Conservation (phyloP, 352 stramenopile genomes). For the Pythium phragmiticola region DNA sequence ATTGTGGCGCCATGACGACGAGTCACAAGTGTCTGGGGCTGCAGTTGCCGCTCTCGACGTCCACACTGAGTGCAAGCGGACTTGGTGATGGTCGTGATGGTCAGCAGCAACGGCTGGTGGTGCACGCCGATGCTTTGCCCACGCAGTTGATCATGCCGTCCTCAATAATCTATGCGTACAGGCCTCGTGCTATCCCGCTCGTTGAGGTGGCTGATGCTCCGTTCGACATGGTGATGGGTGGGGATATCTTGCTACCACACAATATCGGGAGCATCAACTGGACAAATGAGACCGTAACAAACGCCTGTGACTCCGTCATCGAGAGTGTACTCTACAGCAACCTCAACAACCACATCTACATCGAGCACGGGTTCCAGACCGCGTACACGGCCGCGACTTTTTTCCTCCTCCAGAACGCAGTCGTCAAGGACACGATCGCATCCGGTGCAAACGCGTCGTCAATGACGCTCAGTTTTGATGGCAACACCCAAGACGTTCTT, state of each 20-base stretch:
- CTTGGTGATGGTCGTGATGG: neutral
- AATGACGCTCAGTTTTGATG: neutral
- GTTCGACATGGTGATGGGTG: too few species aligned
- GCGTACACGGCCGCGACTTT: slow-evolving; percentile 5
- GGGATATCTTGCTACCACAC: too few species aligned
- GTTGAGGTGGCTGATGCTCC: too few species aligned
- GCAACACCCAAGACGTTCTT: slow-evolving; percentile 1
- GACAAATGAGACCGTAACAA: neutral
- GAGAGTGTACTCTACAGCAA: neutral
- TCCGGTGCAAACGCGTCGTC: neutral
- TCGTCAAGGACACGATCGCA: neutral
- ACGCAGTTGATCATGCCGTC: too few species aligned
- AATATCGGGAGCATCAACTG: neutral
- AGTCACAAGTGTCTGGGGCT: neutral
- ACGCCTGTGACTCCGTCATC: neutral
- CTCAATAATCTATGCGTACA: too few species aligned
- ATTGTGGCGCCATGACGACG: neutral
- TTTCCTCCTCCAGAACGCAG: neutral
- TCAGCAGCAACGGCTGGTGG: too few species aligned
- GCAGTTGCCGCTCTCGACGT: neutral
- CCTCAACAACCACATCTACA: slow-evolving; percentile 3
- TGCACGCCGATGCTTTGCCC: too few species aligned
- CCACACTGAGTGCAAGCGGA: neutral
- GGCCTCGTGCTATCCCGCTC: too few species aligned
- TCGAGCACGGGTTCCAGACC: slow-evolving; percentile 4